phyloP scores from a whole-genome alignment of 176 grass and related monocot genomes.

The Carex parvula region DNA sequence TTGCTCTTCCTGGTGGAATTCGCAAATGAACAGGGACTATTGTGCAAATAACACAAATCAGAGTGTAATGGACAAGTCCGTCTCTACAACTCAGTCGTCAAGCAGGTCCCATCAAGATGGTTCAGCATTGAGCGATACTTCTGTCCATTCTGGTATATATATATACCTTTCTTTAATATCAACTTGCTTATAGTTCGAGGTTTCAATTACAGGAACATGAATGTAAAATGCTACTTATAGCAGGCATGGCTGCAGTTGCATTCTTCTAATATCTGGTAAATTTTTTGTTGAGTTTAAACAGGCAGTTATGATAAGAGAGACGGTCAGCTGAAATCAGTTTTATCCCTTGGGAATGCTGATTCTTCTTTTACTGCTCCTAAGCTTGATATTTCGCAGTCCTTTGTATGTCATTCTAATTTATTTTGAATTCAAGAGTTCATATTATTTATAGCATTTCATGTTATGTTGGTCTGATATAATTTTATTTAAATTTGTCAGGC shows the following conservation, averaged over 20 bases:
- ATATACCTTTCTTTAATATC: constrained; percentile 7
- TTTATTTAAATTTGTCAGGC: constrained; percentile 40
- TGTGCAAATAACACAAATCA: constrained; percentile 9
- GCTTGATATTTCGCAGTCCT: constrained; percentile 51
- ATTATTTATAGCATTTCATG: constrained; percentile 15
- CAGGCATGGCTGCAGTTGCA: not conserved
- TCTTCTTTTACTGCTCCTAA: constrained; percentile 42
- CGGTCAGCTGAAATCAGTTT: constrained; percentile 64
- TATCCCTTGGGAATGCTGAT: constrained; percentile 58
- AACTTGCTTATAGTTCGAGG: constrained; percentile 8
- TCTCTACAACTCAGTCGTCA: constrained; percentile 45
- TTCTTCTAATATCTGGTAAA: constrained; percentile 5
- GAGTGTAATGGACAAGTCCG: constrained; percentile 40
- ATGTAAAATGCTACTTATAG: not conserved
- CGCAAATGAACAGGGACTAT: constrained; percentile 6
- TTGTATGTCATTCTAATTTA: constrained; percentile 44
- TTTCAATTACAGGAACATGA: not conserved
- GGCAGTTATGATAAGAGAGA: constrained; percentile 52
- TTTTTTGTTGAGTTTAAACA: constrained; percentile 28
- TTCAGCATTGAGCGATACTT: constrained; percentile 62
- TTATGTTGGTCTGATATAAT: constrained; percentile 30
- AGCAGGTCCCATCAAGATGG: constrained; percentile 59
- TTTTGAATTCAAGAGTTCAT: constrained; percentile 18
- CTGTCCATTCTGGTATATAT: constrained; percentile 10
- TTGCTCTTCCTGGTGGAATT: constrained; percentile 20